These are phyloP conservation scores for Starmerella floricola DNA, from an alignment of 805 yeast species.

Conservation along the genomic window DNA sequence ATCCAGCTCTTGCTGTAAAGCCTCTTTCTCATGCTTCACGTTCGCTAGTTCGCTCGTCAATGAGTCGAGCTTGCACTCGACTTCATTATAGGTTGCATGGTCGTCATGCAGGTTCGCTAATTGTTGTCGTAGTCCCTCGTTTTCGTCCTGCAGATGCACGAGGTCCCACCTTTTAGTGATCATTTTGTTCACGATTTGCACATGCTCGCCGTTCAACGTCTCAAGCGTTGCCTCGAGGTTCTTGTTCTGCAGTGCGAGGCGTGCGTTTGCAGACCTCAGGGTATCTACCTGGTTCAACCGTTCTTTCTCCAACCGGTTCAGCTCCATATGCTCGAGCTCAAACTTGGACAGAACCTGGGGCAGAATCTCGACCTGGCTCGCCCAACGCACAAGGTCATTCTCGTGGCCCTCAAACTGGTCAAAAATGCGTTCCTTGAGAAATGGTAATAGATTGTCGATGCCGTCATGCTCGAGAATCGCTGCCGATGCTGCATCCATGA, in stretches of 20 bases:
- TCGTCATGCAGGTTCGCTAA: conserved; percentile 7
- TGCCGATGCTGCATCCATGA: conserved; percentile 58
- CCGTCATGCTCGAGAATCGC: conserved; percentile 42
- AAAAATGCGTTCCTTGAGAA: conserved; percentile 68
- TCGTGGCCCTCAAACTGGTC: conserved; percentile 51
- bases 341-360: conserved; percentile 65
- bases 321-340: conserved; percentile 59
- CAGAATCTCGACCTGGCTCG: conserved; percentile 57
- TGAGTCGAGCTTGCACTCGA: conserved; percentile 1
- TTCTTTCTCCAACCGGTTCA: conserved; percentile 54
- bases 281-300: conserved; percentile 50
- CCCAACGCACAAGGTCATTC: conserved; percentile 64
- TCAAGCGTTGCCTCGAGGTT: conserved; percentile 59
- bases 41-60: conserved; percentile 4
- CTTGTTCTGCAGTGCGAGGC: conserved; percentile 58
- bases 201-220: conserved; percentile 66
- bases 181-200: conserved; percentile 76
- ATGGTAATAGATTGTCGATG: conserved; percentile 68
- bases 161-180: conserved; percentile 63
- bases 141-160: conserved; percentile 67
- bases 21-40: conserved; percentile 10
- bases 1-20: conserved; percentile 17
- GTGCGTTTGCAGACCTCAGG: conserved; percentile 54
- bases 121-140: conserved; percentile 38
- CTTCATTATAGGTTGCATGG: conserved; percentile 6